These are phyloP conservation scores for Byssothecium circinans DNA, from an alignment of 2,329 filamentous ascomycete species.

Conservation along the genomic window DNA sequence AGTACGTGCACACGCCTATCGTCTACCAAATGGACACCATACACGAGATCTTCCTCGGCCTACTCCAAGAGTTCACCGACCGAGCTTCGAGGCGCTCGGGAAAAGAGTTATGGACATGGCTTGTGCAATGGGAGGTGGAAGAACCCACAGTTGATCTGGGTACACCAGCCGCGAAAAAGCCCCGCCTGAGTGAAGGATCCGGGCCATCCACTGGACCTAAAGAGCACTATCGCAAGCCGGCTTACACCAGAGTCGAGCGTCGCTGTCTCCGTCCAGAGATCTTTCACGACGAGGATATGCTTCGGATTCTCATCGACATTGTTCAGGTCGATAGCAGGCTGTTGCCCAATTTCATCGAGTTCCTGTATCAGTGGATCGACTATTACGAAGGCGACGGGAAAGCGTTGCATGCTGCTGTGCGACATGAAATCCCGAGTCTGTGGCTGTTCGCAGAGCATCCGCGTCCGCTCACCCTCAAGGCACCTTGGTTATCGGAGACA, in stretches of 20 bases:
- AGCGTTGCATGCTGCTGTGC: slow-evolving; percentile 35
- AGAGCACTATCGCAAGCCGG: slow-evolving; percentile 6
- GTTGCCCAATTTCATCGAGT: slow-evolving; percentile 40
- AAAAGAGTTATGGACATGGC: slow-evolving; percentile 39
- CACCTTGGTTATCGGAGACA: background rate
- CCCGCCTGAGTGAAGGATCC: slow-evolving; percentile 11
- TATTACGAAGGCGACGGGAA: slow-evolving; percentile 35
- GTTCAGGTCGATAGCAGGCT: slow-evolving; percentile 28
- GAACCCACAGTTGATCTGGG: background rate
- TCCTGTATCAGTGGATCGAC: slow-evolving; percentile 39
- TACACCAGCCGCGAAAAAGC: slow-evolving; percentile 26
- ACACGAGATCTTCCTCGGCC: slow-evolving; percentile 29
- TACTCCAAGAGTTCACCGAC: slow-evolving; percentile 35
- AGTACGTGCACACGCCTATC: slow-evolving; percentile 25
- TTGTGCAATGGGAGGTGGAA: slow-evolving; percentile 35
- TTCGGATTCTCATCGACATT: slow-evolving; percentile 36
- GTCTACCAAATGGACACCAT: slow-evolving; percentile 31
- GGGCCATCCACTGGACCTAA: background rate
- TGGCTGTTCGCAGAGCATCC: slow-evolving; percentile 41
- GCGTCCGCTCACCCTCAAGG: slow-evolving; percentile 14
- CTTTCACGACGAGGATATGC: slow-evolving; percentile 30
- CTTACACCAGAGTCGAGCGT: slow-evolving; percentile 19
- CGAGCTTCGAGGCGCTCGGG: slow-evolving; percentile 9
- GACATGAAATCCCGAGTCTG: slow-evolving; percentile 37
- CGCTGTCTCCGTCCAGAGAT: slow-evolving; percentile 25